Evolutionary conservation across 331 rosid genomes (phyloP).

Genomic region (Pyrus hybrid): DNA sequence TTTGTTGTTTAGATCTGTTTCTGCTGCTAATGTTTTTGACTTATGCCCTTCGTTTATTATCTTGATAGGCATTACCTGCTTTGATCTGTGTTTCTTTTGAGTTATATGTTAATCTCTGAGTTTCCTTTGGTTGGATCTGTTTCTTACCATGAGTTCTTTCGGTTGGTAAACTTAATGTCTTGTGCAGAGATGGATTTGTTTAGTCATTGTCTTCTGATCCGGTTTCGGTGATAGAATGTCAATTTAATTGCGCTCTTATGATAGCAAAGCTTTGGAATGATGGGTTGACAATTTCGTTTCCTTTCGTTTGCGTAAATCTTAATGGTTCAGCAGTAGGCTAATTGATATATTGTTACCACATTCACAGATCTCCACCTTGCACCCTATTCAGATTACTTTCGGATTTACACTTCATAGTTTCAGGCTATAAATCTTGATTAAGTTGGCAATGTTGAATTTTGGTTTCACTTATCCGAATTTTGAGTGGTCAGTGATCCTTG

Average conservation of each 20-base stretch:
- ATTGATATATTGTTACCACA: neutral
- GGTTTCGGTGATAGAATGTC: neutral
- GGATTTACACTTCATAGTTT: neutral
- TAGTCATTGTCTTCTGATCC: neutral
- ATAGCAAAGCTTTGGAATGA: neutral
- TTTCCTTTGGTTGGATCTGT: neutral
- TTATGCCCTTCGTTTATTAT: neutral
- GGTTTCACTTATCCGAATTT: neutral
- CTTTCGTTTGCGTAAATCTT: neutral
- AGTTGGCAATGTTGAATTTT: neutral
- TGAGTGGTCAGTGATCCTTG: neutral
- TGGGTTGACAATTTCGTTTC: neutral
- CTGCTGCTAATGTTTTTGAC: neutral
- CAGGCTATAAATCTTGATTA: neutral
- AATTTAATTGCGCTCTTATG: neutral
- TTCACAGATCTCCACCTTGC: neutral
- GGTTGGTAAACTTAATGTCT: neutral
- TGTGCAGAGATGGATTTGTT: neutral
- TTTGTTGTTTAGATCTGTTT: neutral
- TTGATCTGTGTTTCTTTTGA: conserved; percentile 1
- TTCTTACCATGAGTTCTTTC: neutral
- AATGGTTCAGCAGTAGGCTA: neutral
- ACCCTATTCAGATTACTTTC: neutral
- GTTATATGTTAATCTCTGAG: neutral
- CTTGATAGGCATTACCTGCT: neutral